Percentiles rank a stretch among this genome's conserved stretches.
phyloP scores from a whole-genome alignment of 1,284 basidiomycete species.

The Pholiota adiposa region DNA sequence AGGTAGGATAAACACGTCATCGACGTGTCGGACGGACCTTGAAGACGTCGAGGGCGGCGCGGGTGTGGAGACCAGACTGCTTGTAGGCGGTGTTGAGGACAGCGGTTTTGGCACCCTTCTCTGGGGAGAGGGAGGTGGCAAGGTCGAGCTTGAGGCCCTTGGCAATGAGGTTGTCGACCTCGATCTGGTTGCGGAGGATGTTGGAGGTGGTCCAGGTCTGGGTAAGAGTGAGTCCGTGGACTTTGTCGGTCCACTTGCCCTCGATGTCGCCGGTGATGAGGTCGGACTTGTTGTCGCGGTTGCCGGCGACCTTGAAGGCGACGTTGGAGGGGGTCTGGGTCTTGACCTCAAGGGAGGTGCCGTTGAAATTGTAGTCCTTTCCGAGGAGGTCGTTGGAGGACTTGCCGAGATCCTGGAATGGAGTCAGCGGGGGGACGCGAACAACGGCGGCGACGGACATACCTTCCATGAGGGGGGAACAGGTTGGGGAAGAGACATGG shows the following conservation, averaged over 20 bases:
- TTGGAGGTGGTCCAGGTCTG: slow-evolving; percentile 96
- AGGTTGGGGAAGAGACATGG: slow-evolving; percentile 85
- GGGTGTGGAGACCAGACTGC: slow-evolving; percentile 95
- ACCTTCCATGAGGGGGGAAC: slow-evolving; percentile 96
- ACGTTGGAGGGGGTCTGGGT: slow-evolving; percentile 92
- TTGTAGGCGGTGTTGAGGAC: slow-evolving; percentile 90
- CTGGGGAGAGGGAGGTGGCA: slow-evolving; percentile 83
- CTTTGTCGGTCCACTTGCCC: slow-evolving; percentile 88
- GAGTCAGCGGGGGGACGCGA: not conserved
- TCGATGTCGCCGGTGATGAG: slow-evolving; percentile 87
- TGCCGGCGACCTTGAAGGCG: slow-evolving; percentile 86
- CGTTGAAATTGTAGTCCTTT: slow-evolving; percentile 92
- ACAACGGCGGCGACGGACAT: slow-evolving; percentile 19
- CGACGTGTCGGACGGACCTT: slow-evolving; percentile 62
- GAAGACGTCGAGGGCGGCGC: slow-evolving; percentile 92
- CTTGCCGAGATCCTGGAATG: slow-evolving; percentile 92
- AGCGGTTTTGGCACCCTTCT: slow-evolving; percentile 85
- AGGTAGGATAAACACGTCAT: not conserved
- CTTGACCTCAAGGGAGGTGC: slow-evolving; percentile 88
- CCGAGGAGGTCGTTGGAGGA: slow-evolving; percentile 93
- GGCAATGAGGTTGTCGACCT: slow-evolving; percentile 98
- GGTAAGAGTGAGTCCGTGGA: slow-evolving; percentile 90
- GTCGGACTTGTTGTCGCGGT: slow-evolving; percentile 73
- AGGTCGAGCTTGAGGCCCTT: slow-evolving; percentile 98
- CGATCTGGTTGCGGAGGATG: slow-evolving; percentile 89